Base-by-base conservation (phyloP, 352 stramenopile species). In the Globisporangium nagaii region DNA sequence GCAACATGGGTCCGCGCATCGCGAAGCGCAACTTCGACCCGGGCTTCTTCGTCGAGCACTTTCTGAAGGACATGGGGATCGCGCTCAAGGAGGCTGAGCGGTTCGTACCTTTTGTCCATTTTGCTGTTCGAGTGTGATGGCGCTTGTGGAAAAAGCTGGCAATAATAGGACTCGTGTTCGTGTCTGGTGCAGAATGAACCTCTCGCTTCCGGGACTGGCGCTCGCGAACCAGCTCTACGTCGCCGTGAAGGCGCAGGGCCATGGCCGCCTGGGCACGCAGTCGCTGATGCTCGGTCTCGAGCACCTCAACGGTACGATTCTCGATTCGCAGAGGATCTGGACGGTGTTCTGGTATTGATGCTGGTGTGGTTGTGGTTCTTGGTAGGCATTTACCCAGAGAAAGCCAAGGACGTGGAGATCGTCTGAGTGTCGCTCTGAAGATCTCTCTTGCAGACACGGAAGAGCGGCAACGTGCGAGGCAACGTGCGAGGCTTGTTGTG, bases 1-100 rank as follows among this genome's bases (percentile, higher is more conserved):
- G 77, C 58, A 95, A 96, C 60, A 79, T 96, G 69, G 87, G 88
- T 1, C 87, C 88, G 3, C 84, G 85, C 17, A 96, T 96, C 44
- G 77, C 78, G 20, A 93, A 94, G 59, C 78, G 86, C 25, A 73
- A 96, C 53, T 96, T 96, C 43, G 75, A 95, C 30, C 86, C 87
- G 39, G 87, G 87, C 4, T 96, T 96, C 63, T 91, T 96, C 37
- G 86, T 96, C n/a, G 85, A 96, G 41, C 86, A 96, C 66, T 96
- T 95, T 31, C 46, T 96, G 31, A 96, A 96, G 47, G 87, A 96
- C 55, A 90, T 96, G 79, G 84, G 86, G 17, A 96, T 96, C 41
- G 87, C 87, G 36, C 55, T 95, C 12, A 90, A 93, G 51, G 86
- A 96, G 62, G 85, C 86, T 1, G 69, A 90, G 46, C 71, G 71